Conservation (phyloP, 2,329 filamentous ascomycete genomes). For the Colletotrichum sp. region DNA sequence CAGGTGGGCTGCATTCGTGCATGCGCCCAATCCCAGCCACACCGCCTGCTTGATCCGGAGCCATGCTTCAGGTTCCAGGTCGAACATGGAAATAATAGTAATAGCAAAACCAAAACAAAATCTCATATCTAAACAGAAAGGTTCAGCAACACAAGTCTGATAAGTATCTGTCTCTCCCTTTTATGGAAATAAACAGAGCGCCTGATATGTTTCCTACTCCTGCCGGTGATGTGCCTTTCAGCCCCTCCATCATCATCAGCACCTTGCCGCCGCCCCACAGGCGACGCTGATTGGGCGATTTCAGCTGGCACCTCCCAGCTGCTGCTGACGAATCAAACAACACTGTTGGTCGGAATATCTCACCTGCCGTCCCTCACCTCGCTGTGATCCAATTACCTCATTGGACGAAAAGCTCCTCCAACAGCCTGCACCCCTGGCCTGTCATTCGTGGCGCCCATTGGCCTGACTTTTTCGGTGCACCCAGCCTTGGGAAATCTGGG, state of each 20-base stretch:
- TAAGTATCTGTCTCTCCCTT: accelerated
- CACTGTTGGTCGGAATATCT: neutral
- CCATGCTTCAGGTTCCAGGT: neutral
- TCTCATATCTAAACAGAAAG: neutral
- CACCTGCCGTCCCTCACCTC: neutral
- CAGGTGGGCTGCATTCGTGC: neutral
- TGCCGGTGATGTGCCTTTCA: neutral
- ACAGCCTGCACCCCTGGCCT: neutral
- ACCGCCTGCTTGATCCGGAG: neutral
- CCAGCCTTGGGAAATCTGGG: slow-evolving; percentile 23
- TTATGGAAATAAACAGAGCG: accelerated
- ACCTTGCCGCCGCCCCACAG: neutral
- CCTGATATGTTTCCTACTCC: neutral
- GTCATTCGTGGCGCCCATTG: neutral
- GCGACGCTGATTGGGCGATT: neutral
- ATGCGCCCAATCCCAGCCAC: neutral
- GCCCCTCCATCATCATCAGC: neutral
- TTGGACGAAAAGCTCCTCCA: neutral
- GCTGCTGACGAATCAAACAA: slow-evolving; percentile 1
- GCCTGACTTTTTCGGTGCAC: neutral
- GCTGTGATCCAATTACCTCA: neutral
- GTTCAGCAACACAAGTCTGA: accelerated
- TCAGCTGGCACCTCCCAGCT: neutral
- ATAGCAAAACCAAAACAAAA: neutral
- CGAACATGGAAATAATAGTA: too few species aligned